A percentile compares a stretch with the other conserved stretches of the same genome.
Conservation (phyloP, 441 rosid species). For the Breynia disticha region DNA sequence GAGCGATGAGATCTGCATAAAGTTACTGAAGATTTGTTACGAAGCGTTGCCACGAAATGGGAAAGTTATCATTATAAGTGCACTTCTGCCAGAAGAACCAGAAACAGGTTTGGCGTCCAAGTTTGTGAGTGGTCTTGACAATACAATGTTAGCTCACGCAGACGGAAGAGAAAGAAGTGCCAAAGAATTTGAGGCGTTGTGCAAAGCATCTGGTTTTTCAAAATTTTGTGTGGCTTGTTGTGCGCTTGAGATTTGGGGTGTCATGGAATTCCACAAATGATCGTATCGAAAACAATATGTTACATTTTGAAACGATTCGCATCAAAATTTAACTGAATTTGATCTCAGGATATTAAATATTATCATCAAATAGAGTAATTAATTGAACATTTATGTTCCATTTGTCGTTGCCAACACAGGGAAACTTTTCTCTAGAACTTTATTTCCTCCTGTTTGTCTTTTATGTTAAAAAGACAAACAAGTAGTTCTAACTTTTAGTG, state of each 20-base stretch:
- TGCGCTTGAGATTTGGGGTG: neutral
- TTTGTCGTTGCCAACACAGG: no score
- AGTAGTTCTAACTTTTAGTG: no score
- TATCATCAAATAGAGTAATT: no score
- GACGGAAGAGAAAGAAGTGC: neutral
- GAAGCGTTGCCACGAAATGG: slow-evolving; percentile 52
- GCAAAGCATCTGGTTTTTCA: neutral
- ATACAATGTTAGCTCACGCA: neutral
- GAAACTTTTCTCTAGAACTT: no score
- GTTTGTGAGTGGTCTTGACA: neutral
- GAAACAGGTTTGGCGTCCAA: neutral
- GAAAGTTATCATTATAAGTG: slow-evolving; percentile 38
- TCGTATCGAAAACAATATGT: no score
- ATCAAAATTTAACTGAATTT: no score
- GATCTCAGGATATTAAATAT: no score
- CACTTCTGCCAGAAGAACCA: neutral
- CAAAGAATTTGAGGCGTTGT: neutral
- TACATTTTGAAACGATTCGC: no score
- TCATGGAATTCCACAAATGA: neutral
- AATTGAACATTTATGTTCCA: no score
- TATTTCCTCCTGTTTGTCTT: no score
- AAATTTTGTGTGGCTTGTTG: neutral
- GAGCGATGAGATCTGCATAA: slow-evolving; percentile 59
- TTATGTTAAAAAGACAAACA: no score
- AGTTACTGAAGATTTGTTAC: slow-evolving; percentile 54